These are phyloP conservation scores for Dinochytrium kinnereticum DNA, from an alignment of 371 early-diverging fungal species.

Conservation along the genomic window DNA sequence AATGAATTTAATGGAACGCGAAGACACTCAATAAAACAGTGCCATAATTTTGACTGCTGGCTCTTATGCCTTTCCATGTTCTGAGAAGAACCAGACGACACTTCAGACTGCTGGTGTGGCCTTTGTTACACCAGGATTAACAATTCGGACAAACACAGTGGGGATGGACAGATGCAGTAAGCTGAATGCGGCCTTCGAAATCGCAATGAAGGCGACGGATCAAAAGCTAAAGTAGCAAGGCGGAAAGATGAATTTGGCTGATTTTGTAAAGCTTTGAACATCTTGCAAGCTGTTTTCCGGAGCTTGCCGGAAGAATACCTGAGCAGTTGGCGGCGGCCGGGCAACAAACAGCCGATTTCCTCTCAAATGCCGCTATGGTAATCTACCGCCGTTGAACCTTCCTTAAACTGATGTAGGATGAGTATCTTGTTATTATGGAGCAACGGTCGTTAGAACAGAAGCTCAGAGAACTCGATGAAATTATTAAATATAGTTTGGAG, in stretches of 20 bases:
- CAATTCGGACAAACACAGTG: too few relatives aligned
- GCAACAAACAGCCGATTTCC: constrained; percentile 7
- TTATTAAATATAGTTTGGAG: neutral
- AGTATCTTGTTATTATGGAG: constrained; percentile 9
- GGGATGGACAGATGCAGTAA: neutral
- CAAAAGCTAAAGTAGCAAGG: neutral
- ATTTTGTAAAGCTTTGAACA: neutral
- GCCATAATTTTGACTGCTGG: too few relatives aligned
- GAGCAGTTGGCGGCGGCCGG: constrained; percentile 7
- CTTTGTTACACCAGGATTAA: too few relatives aligned
- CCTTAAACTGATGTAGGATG: constrained; percentile 4
- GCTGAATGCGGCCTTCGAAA: constrained; percentile 3
- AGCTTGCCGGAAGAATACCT: neutral
- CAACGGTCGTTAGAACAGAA: neutral
- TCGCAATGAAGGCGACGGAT: neutral
- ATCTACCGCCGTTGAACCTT: neutral
- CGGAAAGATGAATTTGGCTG: neutral
- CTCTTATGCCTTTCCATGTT: too few relatives aligned
- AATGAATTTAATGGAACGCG: too few relatives aligned
- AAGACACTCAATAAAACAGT: too few relatives aligned
- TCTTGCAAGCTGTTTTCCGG: neutral
- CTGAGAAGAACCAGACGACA: too few relatives aligned
- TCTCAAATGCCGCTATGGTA: neutral
- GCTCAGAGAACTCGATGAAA: neutral
- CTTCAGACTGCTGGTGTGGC: too few relatives aligned